These are phyloP conservation scores for Phoenix dactylifera DNA, from an alignment of 176 grass and related monocot species.

Conservation along the genomic window DNA sequence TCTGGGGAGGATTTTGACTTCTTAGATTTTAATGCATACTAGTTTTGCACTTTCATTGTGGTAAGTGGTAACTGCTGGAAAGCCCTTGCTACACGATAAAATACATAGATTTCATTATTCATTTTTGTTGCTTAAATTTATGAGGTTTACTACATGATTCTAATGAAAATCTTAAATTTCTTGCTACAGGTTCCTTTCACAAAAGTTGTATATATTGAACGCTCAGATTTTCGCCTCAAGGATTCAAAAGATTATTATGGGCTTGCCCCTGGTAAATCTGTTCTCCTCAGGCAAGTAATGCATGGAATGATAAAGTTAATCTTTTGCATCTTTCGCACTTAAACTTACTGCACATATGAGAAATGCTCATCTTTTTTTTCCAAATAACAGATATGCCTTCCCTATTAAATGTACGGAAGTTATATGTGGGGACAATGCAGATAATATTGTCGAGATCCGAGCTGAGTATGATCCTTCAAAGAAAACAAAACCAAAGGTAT, in stretches of 20 bases:
- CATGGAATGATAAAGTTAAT: no score
- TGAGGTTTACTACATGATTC: no score
- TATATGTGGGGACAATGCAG: conserved; percentile 55
- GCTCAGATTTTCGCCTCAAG: conserved; percentile 84
- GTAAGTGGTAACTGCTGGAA: no score
- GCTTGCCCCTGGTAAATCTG: conserved; percentile 88
- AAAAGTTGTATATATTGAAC: conserved; percentile 52
- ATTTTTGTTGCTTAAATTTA: no score
- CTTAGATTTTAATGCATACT: no score
- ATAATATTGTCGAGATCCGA: conserved; percentile 68
- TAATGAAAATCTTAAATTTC: conserved; percentile 33
- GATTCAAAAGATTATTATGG: conserved; percentile 98
- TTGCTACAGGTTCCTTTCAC: conserved; percentile 21
- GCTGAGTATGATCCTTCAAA: conserved; percentile 91
- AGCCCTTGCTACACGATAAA: no score
- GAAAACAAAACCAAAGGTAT: conserved; percentile 86
- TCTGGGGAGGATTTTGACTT: conserved; percentile 1
- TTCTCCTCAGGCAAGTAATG: conserved; percentile 59
- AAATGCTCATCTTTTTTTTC: no score
- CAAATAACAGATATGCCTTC: conserved; percentile 71
- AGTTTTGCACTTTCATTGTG: no score
- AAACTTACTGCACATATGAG: no score
- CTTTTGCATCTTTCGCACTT: no score
- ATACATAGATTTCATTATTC: no score
- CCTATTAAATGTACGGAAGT: conserved; percentile 94